A percentile compares a stretch with the other conserved stretches of the same genome.
Evolutionary conservation across 768 basidiomycete species (phyloP).

Genomic region (Rhizopogon salebrosus): DNA sequence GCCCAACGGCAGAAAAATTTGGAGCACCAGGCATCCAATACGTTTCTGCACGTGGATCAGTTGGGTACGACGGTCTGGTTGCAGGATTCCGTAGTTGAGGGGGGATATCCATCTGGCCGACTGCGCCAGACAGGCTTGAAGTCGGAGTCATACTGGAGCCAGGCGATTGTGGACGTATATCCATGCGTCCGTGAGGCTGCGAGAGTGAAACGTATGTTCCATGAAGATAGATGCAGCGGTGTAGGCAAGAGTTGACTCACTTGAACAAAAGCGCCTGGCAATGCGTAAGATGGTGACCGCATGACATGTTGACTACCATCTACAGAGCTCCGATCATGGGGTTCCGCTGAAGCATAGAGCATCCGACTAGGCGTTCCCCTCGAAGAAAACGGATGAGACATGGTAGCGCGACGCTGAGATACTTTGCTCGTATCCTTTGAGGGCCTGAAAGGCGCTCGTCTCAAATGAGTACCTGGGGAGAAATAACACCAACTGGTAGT

Average conservation of each 20-base stretch:
- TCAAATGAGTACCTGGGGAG: slow-evolving; percentile 26
- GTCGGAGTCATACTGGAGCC: slow-evolving; percentile 40
- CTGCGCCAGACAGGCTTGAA: slow-evolving; percentile 55
- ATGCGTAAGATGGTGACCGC: slow-evolving; percentile 22
- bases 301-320: slow-evolving; percentile 32
- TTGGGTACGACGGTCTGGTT: slow-evolving; percentile 15
- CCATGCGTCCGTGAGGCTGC: slow-evolving; percentile 17
- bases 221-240: not conserved
- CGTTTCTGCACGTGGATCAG: not conserved
- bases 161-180: slow-evolving; percentile 26
- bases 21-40: slow-evolving; percentile 6
- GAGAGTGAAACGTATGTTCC: slow-evolving; percentile 16
- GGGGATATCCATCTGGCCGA: slow-evolving; percentile 47
- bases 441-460: slow-evolving; percentile 36
- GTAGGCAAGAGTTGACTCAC: slow-evolving; percentile 23
- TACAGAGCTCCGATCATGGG: slow-evolving; percentile 33
- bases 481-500: slow-evolving; percentile 28
- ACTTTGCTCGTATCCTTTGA: slow-evolving; percentile 22
- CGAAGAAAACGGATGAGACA: slow-evolving; percentile 12
- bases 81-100: slow-evolving; percentile 26
- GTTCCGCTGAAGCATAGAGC: slow-evolving; percentile 25
- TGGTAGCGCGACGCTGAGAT: slow-evolving; percentile 22
- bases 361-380: slow-evolving; percentile 24
- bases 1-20: not conserved
- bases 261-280: slow-evolving; percentile 31